These are phyloP conservation scores for Leucaena leucocephala DNA, from an alignment of 306 rosid genomes.

Conservation along the genomic window DNA sequence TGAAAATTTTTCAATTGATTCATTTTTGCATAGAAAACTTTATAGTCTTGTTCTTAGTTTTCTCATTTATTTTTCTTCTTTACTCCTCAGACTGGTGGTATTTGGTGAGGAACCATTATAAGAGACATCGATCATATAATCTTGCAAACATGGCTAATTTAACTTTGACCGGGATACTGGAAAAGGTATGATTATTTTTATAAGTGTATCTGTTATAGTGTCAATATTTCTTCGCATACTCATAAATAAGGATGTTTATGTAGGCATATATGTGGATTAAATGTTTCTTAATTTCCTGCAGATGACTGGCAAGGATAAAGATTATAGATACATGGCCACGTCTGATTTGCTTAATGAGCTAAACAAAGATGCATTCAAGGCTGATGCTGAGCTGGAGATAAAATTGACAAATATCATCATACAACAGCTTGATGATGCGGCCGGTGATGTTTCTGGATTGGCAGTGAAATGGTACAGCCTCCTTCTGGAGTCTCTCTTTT, in stretches of 20 bases:
- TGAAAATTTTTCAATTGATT: background rate
- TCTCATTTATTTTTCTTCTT: slow-evolving; percentile 18
- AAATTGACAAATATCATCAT: slow-evolving; percentile 62
- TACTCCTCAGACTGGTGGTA: slow-evolving; percentile 28
- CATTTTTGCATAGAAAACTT: slow-evolving; percentile 8
- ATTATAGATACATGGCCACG: slow-evolving; percentile 79
- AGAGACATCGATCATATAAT: slow-evolving; percentile 1
- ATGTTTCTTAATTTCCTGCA: slow-evolving; percentile 27
- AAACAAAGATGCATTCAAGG: slow-evolving; percentile 61
- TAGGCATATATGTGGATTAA: background rate
- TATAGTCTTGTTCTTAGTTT: background rate
- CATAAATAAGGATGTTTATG: background rate
- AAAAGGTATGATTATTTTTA: slow-evolving; percentile 58
- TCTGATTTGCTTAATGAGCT: slow-evolving; percentile 71
- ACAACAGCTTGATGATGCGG: slow-evolving; percentile 80
- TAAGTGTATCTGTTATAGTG: background rate
- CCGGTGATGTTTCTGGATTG: slow-evolving; percentile 76
- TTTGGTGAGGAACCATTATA: slow-evolving; percentile 21
- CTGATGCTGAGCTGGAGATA: slow-evolving; percentile 68
- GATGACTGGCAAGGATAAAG: slow-evolving; percentile 86
- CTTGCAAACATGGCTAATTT: slow-evolving; percentile 66
- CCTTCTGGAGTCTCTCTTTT: background rate
- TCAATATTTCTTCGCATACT: background rate
- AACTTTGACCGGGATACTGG: slow-evolving; percentile 73
- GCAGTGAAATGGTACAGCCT: slow-evolving; percentile 71